Conservation (phyloP, 169 alveolate species). For the Toxoplasma gondii region DNA sequence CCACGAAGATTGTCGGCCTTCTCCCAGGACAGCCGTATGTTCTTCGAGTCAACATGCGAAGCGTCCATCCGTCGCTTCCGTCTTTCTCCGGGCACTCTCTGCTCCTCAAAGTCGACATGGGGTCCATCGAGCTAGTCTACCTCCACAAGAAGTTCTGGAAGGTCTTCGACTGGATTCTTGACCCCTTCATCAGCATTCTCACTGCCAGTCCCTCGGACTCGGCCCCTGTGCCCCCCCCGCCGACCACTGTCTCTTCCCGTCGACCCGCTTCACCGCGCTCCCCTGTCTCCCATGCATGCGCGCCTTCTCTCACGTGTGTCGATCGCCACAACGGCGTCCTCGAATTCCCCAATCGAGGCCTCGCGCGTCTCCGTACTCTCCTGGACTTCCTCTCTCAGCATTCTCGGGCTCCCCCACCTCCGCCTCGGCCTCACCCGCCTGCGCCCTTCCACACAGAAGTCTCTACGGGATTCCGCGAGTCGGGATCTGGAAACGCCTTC, state of each 20-base stretch:
- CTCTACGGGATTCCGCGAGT: neutral
- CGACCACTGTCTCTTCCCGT: neutral
- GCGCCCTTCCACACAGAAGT: neutral
- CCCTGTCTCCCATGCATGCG: neutral
- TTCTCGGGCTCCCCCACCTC: neutral
- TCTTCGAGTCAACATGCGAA: conserved; percentile 15
- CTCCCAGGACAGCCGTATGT: conserved; percentile 56
- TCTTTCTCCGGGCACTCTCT: conserved; percentile 44
- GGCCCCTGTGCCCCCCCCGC: neutral
- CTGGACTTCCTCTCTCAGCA: neutral
- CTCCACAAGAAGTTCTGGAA: conserved; percentile 63
- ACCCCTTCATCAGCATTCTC: conserved; percentile 49
- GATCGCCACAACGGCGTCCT: neutral
- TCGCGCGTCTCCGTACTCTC: neutral
- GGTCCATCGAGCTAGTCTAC: conserved; percentile 56
- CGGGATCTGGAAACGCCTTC: neutral
- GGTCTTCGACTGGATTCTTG: conserved; percentile 62
- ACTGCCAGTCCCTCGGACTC: neutral
- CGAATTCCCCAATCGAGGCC: neutral
- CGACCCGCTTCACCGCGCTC: neutral
- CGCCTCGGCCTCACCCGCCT: neutral
- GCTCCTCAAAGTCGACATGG: conserved; percentile 47
- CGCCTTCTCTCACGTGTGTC: neutral
- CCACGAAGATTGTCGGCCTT: conserved; percentile 46
- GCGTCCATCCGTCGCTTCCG: conserved; percentile 57